These are phyloP conservation scores for Tinospora cordifolia DNA, from an alignment of 164 flowering plant genomes.

Conservation along the genomic window DNA sequence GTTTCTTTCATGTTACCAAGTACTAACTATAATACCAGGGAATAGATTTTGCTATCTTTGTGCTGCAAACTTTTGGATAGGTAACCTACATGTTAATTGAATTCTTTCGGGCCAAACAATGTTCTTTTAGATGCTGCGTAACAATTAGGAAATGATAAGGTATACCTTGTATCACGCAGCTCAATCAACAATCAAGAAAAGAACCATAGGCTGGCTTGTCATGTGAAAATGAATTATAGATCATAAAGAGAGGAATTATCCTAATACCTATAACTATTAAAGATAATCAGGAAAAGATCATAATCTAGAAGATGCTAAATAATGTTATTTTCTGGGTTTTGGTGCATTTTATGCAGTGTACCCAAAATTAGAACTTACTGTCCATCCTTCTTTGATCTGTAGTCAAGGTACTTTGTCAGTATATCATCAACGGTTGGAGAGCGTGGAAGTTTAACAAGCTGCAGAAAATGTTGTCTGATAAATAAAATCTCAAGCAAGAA, in stretches of 20 bases:
- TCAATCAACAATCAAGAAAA: too few species aligned
- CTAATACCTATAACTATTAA: not conserved
- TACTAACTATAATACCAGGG: too few species aligned
- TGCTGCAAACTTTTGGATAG: too few species aligned
- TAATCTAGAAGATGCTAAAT: not conserved
- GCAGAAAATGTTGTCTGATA: constrained; percentile 19
- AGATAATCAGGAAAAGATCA: not conserved
- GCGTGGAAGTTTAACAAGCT: constrained; percentile 87
- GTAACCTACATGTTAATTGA: too few species aligned
- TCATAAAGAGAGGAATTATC: not conserved
- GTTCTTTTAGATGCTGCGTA: too few species aligned
- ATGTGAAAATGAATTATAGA: too few species aligned
- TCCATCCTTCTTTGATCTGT: constrained; percentile 60
- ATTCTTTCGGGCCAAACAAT: too few species aligned
- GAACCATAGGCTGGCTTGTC: too few species aligned
- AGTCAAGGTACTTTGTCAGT: constrained; percentile 58
- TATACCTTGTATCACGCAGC: too few species aligned
- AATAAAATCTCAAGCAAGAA: not conserved
- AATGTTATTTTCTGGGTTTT: not conserved
- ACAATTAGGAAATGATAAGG: too few species aligned
- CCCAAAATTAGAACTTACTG: constrained; percentile 40
- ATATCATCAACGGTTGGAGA: constrained; percentile 66
- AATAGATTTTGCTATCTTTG: too few species aligned
- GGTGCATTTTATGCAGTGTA: not conserved
- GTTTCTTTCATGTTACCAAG: too few species aligned